Conservation (phyloP, 495 filamentous ascomycete genomes). For the Aspergillus ellipticus region DNA sequence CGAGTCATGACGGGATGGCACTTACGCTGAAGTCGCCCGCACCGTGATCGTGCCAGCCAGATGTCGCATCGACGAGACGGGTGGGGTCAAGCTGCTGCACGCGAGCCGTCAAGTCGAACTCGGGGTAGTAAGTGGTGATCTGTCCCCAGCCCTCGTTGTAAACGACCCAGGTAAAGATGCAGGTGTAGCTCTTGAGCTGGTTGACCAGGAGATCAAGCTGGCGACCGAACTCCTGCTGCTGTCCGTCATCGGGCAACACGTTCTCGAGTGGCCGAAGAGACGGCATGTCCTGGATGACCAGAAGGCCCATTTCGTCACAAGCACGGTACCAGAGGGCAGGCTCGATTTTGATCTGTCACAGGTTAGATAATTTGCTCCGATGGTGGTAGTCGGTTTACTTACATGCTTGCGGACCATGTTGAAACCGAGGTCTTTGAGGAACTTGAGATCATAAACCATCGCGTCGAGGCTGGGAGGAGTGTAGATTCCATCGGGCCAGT, state of each 20-base stretch:
- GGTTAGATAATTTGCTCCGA: neutral
- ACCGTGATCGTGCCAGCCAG: slow-evolving; percentile 60
- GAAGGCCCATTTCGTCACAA: slow-evolving; percentile 58
- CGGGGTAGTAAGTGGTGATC: slow-evolving; percentile 43
- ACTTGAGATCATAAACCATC: slow-evolving; percentile 60
- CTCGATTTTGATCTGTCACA: slow-evolving; percentile 61
- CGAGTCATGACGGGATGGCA: neutral
- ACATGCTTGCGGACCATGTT: slow-evolving; percentile 69
- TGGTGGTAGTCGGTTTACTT: slow-evolving; percentile 16
- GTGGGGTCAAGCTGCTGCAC: slow-evolving; percentile 57
- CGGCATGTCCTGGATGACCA: slow-evolving; percentile 69
- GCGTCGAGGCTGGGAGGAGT: slow-evolving; percentile 57
- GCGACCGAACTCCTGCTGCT: slow-evolving; percentile 58
- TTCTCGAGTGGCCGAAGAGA: slow-evolving; percentile 40
- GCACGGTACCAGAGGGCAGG: slow-evolving; percentile 60
- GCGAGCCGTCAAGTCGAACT: slow-evolving; percentile 50
- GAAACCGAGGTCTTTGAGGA: slow-evolving; percentile 59
- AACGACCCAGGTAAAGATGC: slow-evolving; percentile 57
- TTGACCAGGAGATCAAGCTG: slow-evolving; percentile 58
- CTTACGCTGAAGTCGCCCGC: slow-evolving; percentile 54
- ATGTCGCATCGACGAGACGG: slow-evolving; percentile 55
- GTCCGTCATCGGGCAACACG: slow-evolving; percentile 38
- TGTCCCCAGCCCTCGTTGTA: slow-evolving; percentile 76
- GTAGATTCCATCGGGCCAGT: slow-evolving; percentile 66
- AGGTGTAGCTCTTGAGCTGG: slow-evolving; percentile 60